Conservation (phyloP, 2,329 filamentous ascomycete genomes). For the Aspergillus tamarii region DNA sequence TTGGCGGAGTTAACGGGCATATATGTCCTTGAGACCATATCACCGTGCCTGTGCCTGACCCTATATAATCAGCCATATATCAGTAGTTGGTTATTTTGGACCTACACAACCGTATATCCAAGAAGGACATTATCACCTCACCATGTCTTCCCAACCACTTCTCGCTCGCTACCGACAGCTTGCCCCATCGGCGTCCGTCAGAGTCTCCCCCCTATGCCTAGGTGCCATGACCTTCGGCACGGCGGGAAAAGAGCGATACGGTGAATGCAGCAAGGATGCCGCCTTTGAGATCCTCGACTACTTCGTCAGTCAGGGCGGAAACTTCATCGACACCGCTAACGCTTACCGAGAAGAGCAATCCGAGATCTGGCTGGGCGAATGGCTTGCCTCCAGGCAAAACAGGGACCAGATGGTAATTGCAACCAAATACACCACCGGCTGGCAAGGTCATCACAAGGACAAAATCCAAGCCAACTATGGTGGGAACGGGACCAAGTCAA, state of each 20-base stretch:
- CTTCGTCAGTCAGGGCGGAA: slow-evolving; percentile 66
- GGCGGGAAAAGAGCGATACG: slow-evolving; percentile 56
- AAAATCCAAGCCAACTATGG: slow-evolving; percentile 45
- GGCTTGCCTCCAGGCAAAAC: slow-evolving; percentile 64
- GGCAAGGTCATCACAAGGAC: slow-evolving; percentile 16
- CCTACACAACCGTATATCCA: background rate
- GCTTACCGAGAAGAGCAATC: slow-evolving; percentile 67
- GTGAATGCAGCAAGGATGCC: slow-evolving; percentile 63
- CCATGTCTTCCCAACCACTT: background rate
- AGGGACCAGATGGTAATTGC: slow-evolving; percentile 71
- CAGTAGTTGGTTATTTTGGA: background rate
- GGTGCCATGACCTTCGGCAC: slow-evolving; percentile 40
- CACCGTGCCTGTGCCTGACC: background rate
- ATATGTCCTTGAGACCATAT: background rate
- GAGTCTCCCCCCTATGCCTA: slow-evolving; percentile 62
- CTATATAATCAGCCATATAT: background rate
- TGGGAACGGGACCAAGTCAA: slow-evolving; percentile 39
- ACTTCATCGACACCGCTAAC: slow-evolving; percentile 73
- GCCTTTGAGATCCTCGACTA: slow-evolving; percentile 66
- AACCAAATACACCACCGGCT: slow-evolving; percentile 62
- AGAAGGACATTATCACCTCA: background rate
- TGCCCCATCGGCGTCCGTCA: slow-evolving; percentile 64
- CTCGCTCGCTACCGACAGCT: slow-evolving; percentile 67
- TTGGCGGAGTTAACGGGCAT: background rate
- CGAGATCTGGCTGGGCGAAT: slow-evolving; percentile 69